These are phyloP conservation scores for Capronia americana DNA, from an alignment of 2,329 filamentous ascomycete species.

Conservation along the genomic window DNA sequence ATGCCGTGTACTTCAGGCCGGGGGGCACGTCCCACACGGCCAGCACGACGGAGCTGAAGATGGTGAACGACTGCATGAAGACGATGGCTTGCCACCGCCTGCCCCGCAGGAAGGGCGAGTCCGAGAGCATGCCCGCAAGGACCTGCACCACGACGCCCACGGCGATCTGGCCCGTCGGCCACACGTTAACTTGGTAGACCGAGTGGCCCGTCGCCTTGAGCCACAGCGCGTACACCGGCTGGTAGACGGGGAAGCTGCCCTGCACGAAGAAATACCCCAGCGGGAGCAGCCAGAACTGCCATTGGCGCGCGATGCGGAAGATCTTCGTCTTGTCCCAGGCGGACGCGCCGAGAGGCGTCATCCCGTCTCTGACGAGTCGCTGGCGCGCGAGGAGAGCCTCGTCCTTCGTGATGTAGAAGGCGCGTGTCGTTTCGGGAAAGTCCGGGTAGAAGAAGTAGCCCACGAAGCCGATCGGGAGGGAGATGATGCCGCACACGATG, in stretches of 20 bases:
- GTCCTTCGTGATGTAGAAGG: constrained; percentile 50
- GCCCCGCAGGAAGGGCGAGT: constrained; percentile 29
- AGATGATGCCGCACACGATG: constrained; percentile 50
- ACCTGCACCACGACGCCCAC: constrained; percentile 49
- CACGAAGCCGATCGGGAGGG: constrained; percentile 51
- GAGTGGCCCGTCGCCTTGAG: constrained; percentile 49
- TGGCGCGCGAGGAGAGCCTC: constrained; percentile 38
- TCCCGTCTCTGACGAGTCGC: constrained; percentile 46
- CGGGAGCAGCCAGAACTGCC: constrained; percentile 55
- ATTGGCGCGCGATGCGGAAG: constrained; percentile 49
- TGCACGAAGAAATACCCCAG: constrained; percentile 51
- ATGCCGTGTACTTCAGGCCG: constrained; percentile 32
- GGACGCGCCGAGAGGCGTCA: constrained; percentile 48
- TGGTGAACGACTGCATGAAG: constrained; percentile 47
- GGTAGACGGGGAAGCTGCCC: constrained; percentile 47
- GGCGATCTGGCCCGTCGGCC: constrained; percentile 53
- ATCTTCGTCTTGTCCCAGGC: constrained; percentile 45
- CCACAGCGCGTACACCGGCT: constrained; percentile 53
- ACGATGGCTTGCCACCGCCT: constrained; percentile 26
- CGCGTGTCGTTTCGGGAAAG: constrained; percentile 51
- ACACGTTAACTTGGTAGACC: constrained; percentile 54
- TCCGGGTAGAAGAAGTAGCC: constrained; percentile 55
- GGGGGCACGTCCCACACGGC: constrained; percentile 42
- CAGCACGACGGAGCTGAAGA: constrained; percentile 41
- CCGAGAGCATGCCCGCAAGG: constrained; percentile 30